Conservation (phyloP, 345 rosid species). For the Hibiscus tridactylites region DNA sequence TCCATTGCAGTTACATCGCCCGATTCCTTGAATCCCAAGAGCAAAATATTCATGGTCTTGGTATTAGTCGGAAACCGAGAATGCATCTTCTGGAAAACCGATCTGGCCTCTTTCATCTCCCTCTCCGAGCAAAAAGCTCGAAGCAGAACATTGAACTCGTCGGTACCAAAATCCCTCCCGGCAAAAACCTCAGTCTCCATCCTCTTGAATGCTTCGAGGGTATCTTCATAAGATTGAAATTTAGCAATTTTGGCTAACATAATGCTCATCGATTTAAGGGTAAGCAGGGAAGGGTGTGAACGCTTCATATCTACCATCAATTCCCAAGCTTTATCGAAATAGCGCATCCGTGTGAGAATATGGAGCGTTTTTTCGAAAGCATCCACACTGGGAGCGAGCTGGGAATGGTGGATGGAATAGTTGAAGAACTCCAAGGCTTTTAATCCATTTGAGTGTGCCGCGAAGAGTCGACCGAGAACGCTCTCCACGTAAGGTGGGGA, state of each 20-base stretch:
- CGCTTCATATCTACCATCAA: slow-evolving; percentile 45
- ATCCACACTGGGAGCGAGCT: slow-evolving; percentile 36
- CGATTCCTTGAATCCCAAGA: slow-evolving; percentile 74
- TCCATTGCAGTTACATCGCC: slow-evolving; percentile 70
- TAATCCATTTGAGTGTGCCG: slow-evolving; percentile 78
- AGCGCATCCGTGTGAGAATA: slow-evolving; percentile 72
- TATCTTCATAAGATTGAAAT: slow-evolving; percentile 62
- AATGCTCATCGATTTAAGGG: slow-evolving; percentile 73
- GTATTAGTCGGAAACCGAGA: slow-evolving; percentile 44
- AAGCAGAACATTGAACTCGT: slow-evolving; percentile 72
- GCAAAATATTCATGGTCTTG: slow-evolving; percentile 78
- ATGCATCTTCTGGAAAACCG: slow-evolving; percentile 55
- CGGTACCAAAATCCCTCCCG: slow-evolving; percentile 43
- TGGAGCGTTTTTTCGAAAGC: slow-evolving; percentile 85
- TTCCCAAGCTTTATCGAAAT: slow-evolving; percentile 80
- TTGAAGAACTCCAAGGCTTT: slow-evolving; percentile 83
- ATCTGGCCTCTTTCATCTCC: slow-evolving; percentile 75
- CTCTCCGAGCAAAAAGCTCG: slow-evolving; percentile 61
- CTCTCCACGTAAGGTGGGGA: slow-evolving; percentile 42
- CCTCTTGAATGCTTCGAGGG: slow-evolving; percentile 50
- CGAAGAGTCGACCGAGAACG: slow-evolving; percentile 80
- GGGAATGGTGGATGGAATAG: slow-evolving; percentile 29
- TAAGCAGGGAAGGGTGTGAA: slow-evolving; percentile 42
- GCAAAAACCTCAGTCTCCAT: slow-evolving; percentile 55
- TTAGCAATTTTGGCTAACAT: slow-evolving; percentile 59